These are phyloP conservation scores for Fonsecaea multimorphosa DNA, from an alignment of 2,329 filamentous ascomycete species.

Conservation along the genomic window DNA sequence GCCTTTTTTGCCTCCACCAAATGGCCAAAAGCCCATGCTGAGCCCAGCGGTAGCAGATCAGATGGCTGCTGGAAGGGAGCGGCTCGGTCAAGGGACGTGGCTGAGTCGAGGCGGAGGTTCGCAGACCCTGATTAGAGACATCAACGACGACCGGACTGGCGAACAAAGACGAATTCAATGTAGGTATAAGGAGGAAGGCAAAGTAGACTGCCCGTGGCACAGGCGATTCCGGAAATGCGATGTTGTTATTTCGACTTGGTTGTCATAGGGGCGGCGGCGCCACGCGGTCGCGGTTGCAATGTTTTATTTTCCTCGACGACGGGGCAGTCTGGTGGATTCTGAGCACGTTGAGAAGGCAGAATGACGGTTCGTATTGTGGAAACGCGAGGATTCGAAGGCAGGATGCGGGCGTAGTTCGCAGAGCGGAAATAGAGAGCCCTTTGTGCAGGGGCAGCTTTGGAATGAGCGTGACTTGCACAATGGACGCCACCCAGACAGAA, in stretches of 20 bases:
- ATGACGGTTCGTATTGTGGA: conserved; percentile 12
- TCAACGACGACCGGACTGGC: conserved; percentile 28
- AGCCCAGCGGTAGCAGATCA: conserved; percentile 24
- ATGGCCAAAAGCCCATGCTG: conserved; percentile 41
- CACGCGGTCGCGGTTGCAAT: conserved; percentile 27
- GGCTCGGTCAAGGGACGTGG: conserved; percentile 27
- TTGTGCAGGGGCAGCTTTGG: background rate
- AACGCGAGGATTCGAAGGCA: conserved; percentile 4
- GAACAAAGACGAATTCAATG: conserved; percentile 4
- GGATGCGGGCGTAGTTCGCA: conserved; percentile 10
- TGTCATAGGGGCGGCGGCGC: conserved; percentile 21
- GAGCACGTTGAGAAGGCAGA: conserved; percentile 2
- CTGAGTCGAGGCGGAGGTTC: conserved; percentile 25
- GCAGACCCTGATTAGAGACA: conserved; percentile 33
- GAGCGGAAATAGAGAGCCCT: background rate
- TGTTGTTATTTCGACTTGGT: conserved; percentile 19
- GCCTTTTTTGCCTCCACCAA: conserved; percentile 39
- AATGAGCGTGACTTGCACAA: conserved; percentile 24
- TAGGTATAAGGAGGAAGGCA: background rate
- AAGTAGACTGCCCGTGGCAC: background rate
- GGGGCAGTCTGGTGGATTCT: conserved; percentile 18
- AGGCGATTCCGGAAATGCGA: conserved; percentile 6
- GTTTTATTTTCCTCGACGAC: conserved; percentile 2
- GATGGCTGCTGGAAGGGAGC: conserved; percentile 4
- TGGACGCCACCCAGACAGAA: no score